Evolutionary conservation across 495 filamentous ascomycete genomes (phyloP).

Genomic region (Trichoderma gamsii): DNA sequence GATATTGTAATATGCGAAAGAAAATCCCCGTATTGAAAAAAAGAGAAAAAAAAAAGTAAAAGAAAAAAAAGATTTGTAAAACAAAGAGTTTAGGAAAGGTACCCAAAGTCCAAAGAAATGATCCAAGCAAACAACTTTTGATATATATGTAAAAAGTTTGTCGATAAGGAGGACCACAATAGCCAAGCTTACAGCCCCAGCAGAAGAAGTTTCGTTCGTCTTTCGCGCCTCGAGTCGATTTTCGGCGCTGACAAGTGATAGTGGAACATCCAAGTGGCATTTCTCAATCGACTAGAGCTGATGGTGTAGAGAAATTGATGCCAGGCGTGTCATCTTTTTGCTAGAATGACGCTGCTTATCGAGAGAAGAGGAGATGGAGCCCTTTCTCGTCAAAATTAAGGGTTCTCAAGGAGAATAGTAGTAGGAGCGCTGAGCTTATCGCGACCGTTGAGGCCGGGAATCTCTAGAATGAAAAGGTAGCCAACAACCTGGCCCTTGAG

Average conservation of each 20-base stretch:
- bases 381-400: not conserved
- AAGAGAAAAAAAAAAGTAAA: not conserved
- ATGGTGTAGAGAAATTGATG: not conserved
- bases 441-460: conserved; percentile 87
- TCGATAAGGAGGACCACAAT: not conserved
- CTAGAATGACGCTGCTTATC: conserved; percentile 7
- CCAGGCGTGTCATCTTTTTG: not conserved
- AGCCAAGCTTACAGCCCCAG: conserved; percentile 16
- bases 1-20: conserved; percentile 1
- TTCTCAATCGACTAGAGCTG: not conserved
- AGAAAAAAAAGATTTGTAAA: conserved; percentile 13
- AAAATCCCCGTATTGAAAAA: not conserved
- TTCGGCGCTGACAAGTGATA: not conserved
- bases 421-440: conserved; percentile 80
- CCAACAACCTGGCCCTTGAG: conserved; percentile 78
- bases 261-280: not conserved
- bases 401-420: conserved; percentile 65
- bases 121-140: conserved; percentile 20
- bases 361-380: conserved; percentile 4
- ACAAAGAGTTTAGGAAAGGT: conserved; percentile 14
- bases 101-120: conserved; percentile 10
- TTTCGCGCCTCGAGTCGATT: conserved; percentile 9
- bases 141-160: conserved; percentile 4
- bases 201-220: not conserved
- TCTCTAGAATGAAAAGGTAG: conserved; percentile 93